phyloP scores from a whole-genome alignment of 2,329 filamentous ascomycete species.

The Chrysoporthe cubensis region DNA sequence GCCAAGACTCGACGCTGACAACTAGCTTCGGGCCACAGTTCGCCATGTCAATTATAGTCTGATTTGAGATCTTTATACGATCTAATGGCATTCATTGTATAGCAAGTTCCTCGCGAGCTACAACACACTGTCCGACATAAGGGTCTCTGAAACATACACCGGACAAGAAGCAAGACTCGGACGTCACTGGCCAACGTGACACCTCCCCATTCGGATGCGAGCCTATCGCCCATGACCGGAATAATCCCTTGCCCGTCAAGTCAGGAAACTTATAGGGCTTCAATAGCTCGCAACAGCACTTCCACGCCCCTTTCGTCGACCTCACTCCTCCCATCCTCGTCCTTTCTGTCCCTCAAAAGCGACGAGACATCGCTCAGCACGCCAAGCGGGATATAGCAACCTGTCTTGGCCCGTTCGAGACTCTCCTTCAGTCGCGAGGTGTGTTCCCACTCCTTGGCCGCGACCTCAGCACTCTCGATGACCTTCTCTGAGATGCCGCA shows the following conservation, averaged over 20 bases:
- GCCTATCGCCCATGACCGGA: conserved; percentile 35
- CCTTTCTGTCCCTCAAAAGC: conserved; percentile 63
- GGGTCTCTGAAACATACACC: neutral
- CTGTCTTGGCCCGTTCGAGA: conserved; percentile 77
- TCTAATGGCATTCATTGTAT: neutral
- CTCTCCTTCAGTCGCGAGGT: conserved; percentile 89
- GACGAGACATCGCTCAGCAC: conserved; percentile 86
- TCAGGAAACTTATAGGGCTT: conserved; percentile 49
- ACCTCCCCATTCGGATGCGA: neutral
- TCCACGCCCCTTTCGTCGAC: conserved; percentile 58
- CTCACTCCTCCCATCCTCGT: conserved; percentile 40
- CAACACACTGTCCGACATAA: neutral
- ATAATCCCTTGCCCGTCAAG: neutral
- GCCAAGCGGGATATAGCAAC: conserved; percentile 82
- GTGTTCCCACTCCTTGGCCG: conserved; percentile 92
- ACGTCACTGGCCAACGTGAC: no score
- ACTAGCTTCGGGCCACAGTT: neutral
- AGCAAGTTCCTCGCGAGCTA: neutral
- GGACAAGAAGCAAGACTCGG: no score
- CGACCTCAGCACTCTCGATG: conserved; percentile 84
- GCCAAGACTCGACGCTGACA: neutral
- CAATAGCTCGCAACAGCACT: conserved; percentile 64
- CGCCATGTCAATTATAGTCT: neutral
- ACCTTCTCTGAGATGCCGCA: conserved; percentile 86
- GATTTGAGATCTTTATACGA: neutral